Evolutionary conservation across 2,329 filamentous ascomycete species (phyloP).

Genomic region (Colletotrichum simmondsii): DNA sequence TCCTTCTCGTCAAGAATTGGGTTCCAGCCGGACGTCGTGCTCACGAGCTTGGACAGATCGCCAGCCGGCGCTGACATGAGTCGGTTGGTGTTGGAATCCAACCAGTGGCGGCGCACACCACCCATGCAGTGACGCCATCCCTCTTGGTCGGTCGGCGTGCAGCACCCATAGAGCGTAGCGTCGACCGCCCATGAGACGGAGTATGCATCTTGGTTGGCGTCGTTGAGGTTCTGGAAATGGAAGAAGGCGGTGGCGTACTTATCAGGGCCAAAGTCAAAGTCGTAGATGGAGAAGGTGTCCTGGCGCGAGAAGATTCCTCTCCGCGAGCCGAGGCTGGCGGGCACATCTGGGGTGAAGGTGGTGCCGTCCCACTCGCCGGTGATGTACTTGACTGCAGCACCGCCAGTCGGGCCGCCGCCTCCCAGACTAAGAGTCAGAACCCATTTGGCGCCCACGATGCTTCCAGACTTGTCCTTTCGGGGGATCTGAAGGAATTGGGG

Average conservation of each 20-base stretch:
- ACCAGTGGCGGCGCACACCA: slow-evolving; percentile 32
- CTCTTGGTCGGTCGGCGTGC: slow-evolving; percentile 43
- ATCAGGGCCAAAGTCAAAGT: slow-evolving; percentile 49
- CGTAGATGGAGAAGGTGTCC: slow-evolving; percentile 37
- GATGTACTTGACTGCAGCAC: slow-evolving; percentile 32
- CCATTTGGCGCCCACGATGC: slow-evolving; percentile 26
- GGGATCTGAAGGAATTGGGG: slow-evolving; percentile 47
- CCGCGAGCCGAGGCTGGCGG: not conserved
- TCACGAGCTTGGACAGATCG: slow-evolving; percentile 26
- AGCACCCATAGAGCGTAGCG: slow-evolving; percentile 44
- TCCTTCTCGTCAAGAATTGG: slow-evolving; percentile 29
- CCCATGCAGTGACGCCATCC: slow-evolving; percentile 43
- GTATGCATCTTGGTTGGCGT: slow-evolving; percentile 38
- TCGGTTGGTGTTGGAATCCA: slow-evolving; percentile 29
- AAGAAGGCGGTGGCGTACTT: slow-evolving; percentile 51
- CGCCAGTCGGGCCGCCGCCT: slow-evolving; percentile 28
- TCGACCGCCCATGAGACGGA: slow-evolving; percentile 50
- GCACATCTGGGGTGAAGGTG: slow-evolving; percentile 26
- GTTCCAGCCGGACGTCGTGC: slow-evolving; percentile 33
- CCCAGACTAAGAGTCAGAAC: slow-evolving; percentile 31
- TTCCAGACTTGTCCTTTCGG: slow-evolving; percentile 62
- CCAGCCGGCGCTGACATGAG: slow-evolving; percentile 31
- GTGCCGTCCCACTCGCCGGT: slow-evolving; percentile 34
- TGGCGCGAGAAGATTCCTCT: not conserved
- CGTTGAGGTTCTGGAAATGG: slow-evolving; percentile 26